These are phyloP conservation scores for Andalucia godoyi DNA, from an alignment of 78 protist genomes.

Conservation along the genomic window DNA sequence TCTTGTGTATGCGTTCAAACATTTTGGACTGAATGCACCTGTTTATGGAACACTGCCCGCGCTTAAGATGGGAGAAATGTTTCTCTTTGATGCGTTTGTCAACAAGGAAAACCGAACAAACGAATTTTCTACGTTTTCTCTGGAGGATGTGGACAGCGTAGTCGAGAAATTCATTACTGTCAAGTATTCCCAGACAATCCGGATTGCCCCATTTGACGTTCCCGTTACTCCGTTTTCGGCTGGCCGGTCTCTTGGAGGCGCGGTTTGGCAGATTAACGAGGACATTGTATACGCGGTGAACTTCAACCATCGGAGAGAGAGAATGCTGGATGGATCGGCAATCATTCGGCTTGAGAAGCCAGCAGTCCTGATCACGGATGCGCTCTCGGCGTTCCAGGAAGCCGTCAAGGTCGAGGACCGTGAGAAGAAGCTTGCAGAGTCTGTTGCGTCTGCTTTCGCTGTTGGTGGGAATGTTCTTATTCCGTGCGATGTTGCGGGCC, in stretches of 20 bases:
- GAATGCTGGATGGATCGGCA: constrained; percentile 50
- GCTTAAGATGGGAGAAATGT: constrained; percentile 69
- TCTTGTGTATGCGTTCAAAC: constrained; percentile 55
- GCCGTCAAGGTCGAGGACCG: constrained; percentile 5
- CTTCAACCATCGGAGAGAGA: constrained; percentile 62
- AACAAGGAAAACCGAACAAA: constrained; percentile 7
- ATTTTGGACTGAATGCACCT: constrained; percentile 41
- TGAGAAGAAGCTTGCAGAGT: constrained; percentile 3
- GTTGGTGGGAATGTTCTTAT: constrained; percentile 65
- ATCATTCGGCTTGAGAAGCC: constrained; percentile 46
- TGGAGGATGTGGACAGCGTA: constrained; percentile 52
- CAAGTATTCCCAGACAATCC: constrained; percentile 42
- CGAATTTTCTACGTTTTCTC: constrained; percentile 30
- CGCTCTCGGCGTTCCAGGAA: constrained; percentile 9
- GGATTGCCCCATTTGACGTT: neutral
- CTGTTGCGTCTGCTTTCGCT: constrained; percentile 16
- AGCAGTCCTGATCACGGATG: constrained; percentile 61
- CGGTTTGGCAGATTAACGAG: constrained; percentile 79
- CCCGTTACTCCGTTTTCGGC: constrained; percentile 29
- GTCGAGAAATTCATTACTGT: constrained; percentile 45
- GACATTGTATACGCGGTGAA: constrained; percentile 77
- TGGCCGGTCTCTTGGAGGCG: constrained; percentile 75
- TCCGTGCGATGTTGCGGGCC: constrained; percentile 62
- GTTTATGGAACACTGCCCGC: constrained; percentile 82
- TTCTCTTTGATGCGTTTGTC: constrained; percentile 56